Evolutionary conservation across 2,329 filamentous ascomycete species (phyloP).

Genomic region (Cyphellophora europaea): DNA sequence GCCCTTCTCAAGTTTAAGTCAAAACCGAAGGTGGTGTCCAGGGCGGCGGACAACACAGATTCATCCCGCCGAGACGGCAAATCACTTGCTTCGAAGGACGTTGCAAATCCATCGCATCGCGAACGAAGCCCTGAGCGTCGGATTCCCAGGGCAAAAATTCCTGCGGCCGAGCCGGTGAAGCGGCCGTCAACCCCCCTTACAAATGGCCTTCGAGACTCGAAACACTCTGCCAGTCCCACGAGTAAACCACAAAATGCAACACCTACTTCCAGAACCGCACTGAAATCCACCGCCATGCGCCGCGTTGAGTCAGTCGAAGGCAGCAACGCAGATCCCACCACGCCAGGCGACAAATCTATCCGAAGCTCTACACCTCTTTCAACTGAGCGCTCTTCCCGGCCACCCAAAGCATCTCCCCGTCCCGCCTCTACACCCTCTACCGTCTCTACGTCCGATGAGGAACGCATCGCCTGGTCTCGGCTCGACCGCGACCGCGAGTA

Average conservation of each 20-base stretch:
- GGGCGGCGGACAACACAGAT: constrained; percentile 6
- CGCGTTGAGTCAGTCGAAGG: constrained; percentile 27
- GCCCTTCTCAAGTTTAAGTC: constrained; percentile 33
- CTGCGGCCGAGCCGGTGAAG: constrained; percentile 20
- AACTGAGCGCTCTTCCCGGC: constrained; percentile 5
- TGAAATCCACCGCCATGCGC: constrained; percentile 27
- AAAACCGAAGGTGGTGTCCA: constrained; percentile 13
- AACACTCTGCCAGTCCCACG: constrained; percentile 17
- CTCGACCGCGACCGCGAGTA: constrained; percentile 32
- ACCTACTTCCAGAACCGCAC: constrained; percentile 34
- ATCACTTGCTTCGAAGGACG: too few relatives aligned
- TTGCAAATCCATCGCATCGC: too few relatives aligned
- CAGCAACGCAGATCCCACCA: constrained; percentile 29
- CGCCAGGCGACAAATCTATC: constrained; percentile 23
- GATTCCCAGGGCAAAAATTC: constrained; percentile 16
- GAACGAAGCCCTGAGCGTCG: constrained; percentile 8
- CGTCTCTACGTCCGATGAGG: constrained; percentile 22
- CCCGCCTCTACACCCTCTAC: constrained; percentile 7
- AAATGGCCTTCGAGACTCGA: neutral
- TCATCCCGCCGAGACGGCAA: too few relatives aligned
- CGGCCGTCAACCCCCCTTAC: constrained; percentile 25
- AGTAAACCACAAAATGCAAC: constrained; percentile 31
- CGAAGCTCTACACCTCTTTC: constrained; percentile 21
- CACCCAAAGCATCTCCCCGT: constrained; percentile 15
- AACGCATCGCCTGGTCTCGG: constrained; percentile 32